These are phyloP conservation scores for Exophiala alcalophila DNA, from an alignment of 2,329 filamentous ascomycete genomes.

Conservation along the genomic window DNA sequence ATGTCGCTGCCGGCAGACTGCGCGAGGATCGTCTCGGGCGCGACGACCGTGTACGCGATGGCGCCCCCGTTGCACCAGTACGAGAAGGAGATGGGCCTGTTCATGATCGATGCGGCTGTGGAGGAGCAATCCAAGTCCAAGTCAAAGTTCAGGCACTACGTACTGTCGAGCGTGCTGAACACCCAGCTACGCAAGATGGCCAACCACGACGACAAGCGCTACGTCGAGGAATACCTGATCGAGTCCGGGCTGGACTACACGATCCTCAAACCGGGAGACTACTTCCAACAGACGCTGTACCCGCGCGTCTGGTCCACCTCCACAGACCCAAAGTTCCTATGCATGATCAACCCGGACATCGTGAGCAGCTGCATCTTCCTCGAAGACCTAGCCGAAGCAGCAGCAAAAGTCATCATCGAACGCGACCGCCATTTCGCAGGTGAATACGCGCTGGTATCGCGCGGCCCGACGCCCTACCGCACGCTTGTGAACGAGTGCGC, in stretches of 20 bases:
- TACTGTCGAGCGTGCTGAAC: slow-evolving; percentile 37
- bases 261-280: slow-evolving; percentile 20
- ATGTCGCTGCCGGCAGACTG: slow-evolving; percentile 31
- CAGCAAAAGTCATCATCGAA: slow-evolving; percentile 9
- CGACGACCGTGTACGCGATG: slow-evolving; percentile 36
- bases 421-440: slow-evolving; percentile 8
- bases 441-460: slow-evolving; percentile 9
- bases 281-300: slow-evolving; percentile 4
- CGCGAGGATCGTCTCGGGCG: slow-evolving; percentile 32
- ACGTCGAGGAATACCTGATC: slow-evolving; percentile 6
- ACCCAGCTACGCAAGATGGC: slow-evolving; percentile 39
- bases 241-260: slow-evolving; percentile 5
- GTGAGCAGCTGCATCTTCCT: slow-evolving; percentile 8
- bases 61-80: slow-evolving; percentile 37
- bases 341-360: slow-evolving; percentile 2
- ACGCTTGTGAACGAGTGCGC: slow-evolving; percentile 11
- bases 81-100: slow-evolving; percentile 36
- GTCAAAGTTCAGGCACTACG: slow-evolving; percentile 36
- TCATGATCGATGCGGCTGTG: slow-evolving; percentile 39
- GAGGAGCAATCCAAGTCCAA: slow-evolving; percentile 22
- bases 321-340: slow-evolving; percentile 3
- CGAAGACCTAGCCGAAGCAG: slow-evolving; percentile 11
- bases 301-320: neutral
- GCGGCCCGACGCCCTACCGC: slow-evolving; percentile 7
- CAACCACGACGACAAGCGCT: slow-evolving; percentile 1